Conservation (phyloP, 108 stramenopile genomes). For the Epithemia pelagica region DNA sequence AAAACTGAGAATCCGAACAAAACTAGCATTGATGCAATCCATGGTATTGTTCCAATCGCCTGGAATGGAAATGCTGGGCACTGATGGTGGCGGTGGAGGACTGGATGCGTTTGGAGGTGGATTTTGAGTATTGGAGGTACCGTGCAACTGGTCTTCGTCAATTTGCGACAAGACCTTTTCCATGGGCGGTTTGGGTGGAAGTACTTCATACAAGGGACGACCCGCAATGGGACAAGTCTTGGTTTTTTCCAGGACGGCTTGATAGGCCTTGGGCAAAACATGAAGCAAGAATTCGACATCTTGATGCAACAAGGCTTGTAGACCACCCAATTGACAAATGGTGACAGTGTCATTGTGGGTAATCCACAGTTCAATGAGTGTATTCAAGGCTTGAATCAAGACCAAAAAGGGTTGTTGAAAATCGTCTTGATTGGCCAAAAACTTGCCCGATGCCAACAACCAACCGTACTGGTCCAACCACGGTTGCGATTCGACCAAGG, state of each 20-base stretch:
- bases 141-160: too few relatives aligned
- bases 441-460: conserved; percentile 21
- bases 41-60: background rate
- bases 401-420: conserved; percentile 18
- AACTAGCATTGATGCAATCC: conserved; percentile 10
- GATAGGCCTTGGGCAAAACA: conserved; percentile 14
- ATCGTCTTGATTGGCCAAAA: conserved; percentile 1
- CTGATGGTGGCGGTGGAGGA: too few relatives aligned
- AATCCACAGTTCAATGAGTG: conserved; percentile 18
- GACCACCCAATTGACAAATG: conserved; percentile 11
- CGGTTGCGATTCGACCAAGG: conserved; percentile 11
- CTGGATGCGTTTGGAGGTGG: too few relatives aligned
- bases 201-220: too few relatives aligned
- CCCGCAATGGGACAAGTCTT: too few relatives aligned
- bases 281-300: conserved; percentile 19
- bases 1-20: conserved; percentile 19
- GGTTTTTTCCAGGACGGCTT: conserved; percentile 2
- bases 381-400: conserved; percentile 11
- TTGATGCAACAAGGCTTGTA: conserved; percentile 11
- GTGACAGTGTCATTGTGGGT: conserved; percentile 6
- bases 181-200: too few relatives aligned
- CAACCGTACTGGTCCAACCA: conserved; percentile 15
- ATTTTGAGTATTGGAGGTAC: too few relatives aligned
- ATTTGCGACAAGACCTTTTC: too few relatives aligned
- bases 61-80: background rate